phyloP scores from a whole-genome alignment of 1,284 basidiomycete species.

The Trametes versicolor region DNA sequence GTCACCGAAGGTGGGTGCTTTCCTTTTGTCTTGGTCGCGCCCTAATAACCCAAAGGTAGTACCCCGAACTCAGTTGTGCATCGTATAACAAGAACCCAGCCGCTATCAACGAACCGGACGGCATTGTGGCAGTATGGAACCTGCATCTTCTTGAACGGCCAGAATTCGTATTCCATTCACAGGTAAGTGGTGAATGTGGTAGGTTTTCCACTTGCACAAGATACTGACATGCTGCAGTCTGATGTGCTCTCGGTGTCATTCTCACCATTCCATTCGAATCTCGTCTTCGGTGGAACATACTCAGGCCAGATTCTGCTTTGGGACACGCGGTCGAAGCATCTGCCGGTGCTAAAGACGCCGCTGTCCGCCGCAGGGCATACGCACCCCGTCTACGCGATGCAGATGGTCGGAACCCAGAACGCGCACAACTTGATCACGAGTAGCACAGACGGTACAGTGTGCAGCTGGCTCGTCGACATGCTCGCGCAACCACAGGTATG shows the following conservation, averaged over 20 bases:
- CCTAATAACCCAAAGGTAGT: slow-evolving; percentile 58
- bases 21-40: not conserved
- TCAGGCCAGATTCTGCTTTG: slow-evolving; percentile 98
- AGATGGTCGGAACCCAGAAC: slow-evolving; percentile 97
- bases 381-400: slow-evolving; percentile 97
- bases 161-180: slow-evolving; percentile 98
- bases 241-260: slow-evolving; percentile 97
- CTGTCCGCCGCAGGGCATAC: slow-evolving; percentile 96
- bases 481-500: slow-evolving; percentile 92
- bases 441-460: slow-evolving; percentile 96
- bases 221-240: slow-evolving; percentile 64
- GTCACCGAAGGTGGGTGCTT: slow-evolving; percentile 84
- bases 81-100: slow-evolving; percentile 97
- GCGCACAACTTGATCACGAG: slow-evolving; percentile 97
- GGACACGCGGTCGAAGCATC: slow-evolving; percentile 97
- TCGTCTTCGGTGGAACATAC: slow-evolving; percentile 97
- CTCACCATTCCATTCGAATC: slow-evolving; percentile 97
- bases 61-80: slow-evolving; percentile 93
- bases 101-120: slow-evolving; percentile 93
- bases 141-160: slow-evolving; percentile 93
- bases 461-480: slow-evolving; percentile 99
- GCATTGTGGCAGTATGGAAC: slow-evolving; percentile 98
- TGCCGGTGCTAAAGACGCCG: slow-evolving; percentile 97
- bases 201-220: too few species aligned
- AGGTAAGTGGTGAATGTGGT: slow-evolving; percentile 59